A percentile compares a stretch with the other conserved stretches of the same genome.
These are phyloP conservation scores for Rosa hybrid DNA, from an alignment of 331 rosid species.

Conservation along the genomic window DNA sequence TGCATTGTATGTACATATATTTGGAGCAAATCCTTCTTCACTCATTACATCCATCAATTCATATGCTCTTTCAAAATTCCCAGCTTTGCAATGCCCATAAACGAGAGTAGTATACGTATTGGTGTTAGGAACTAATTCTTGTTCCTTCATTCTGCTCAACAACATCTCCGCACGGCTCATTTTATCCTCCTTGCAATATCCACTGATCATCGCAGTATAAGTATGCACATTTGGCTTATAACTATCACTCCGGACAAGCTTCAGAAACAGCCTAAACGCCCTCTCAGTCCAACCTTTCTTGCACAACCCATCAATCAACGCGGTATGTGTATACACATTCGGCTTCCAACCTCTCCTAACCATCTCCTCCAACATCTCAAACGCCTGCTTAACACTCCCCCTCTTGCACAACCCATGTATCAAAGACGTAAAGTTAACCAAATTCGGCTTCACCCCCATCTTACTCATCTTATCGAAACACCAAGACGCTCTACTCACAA, in stretches of 20 bases:
- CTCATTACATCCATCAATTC: conserved; percentile 66
- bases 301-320: conserved; percentile 78
- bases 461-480: conserved; percentile 53
- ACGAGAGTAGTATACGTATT: conserved; percentile 71
- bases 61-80: conserved; percentile 65
- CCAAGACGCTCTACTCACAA: conserved; percentile 58
- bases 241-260: conserved; percentile 83
- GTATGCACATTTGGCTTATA: conserved; percentile 81
- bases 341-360: conserved; percentile 91
- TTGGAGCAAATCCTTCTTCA: conserved; percentile 69
- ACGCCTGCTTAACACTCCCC: conserved; percentile 85
- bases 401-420: conserved; percentile 83
- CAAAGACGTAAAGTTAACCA: conserved; percentile 68
- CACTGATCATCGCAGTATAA: conserved; percentile 85
- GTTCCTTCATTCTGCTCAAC: conserved; percentile 80
- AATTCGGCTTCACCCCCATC: conserved; percentile 76
- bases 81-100: conserved; percentile 73
- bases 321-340: conserved; percentile 79
- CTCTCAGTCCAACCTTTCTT: conserved; percentile 98
- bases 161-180: conserved; percentile 81
- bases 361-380: conserved; percentile 97
- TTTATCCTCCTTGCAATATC: conserved; percentile 72
- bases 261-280: conserved; percentile 86
- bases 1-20: conserved; percentile 73
- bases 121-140: conserved; percentile 74